Conservation (phyloP, 768 basidiomycete genomes). For the Auricularia sp. region DNA sequence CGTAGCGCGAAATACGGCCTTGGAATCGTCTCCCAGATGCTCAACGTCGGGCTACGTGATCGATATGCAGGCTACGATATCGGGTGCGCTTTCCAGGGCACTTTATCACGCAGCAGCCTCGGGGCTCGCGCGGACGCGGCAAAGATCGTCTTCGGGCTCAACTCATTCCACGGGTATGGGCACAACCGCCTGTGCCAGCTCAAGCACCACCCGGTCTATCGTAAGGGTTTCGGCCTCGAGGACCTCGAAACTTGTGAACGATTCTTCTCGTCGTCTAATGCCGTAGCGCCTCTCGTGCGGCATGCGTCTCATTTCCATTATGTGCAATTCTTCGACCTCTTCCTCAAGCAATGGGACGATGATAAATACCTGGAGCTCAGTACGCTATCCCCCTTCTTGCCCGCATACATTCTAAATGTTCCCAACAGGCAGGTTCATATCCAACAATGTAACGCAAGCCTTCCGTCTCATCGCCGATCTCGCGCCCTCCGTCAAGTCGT, state of each 20-base stretch:
- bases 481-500: not conserved
- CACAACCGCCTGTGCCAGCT: conserved; percentile 15
- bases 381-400: conserved; percentile 1
- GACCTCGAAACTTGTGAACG: conserved; percentile 14
- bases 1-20: conserved; percentile 4
- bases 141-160: not conserved
- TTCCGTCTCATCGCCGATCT: not conserved
- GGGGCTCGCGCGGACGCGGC: not conserved
- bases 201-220: conserved; percentile 9
- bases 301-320: conserved; percentile 12
- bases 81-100: not conserved
- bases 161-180: conserved; percentile 13
- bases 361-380: conserved; percentile 11
- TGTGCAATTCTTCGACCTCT: conserved; percentile 6
- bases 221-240: conserved; percentile 10
- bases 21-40: not conserved
- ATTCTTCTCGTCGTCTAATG: conserved; percentile 11
- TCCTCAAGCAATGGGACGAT: conserved; percentile 15
- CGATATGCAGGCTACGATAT: conserved; percentile 3
- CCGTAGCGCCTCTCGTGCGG: conserved; percentile 7
- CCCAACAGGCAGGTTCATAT: not conserved
- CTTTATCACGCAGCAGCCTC: not conserved
- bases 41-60: not conserved
- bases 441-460: not conserved
- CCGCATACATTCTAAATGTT: not conserved